Percentiles rank a stretch among this genome's conserved stretches.
These are phyloP conservation scores for Citrus reticulata DNA, from an alignment of 345 rosid species.

Conservation along the genomic window DNA sequence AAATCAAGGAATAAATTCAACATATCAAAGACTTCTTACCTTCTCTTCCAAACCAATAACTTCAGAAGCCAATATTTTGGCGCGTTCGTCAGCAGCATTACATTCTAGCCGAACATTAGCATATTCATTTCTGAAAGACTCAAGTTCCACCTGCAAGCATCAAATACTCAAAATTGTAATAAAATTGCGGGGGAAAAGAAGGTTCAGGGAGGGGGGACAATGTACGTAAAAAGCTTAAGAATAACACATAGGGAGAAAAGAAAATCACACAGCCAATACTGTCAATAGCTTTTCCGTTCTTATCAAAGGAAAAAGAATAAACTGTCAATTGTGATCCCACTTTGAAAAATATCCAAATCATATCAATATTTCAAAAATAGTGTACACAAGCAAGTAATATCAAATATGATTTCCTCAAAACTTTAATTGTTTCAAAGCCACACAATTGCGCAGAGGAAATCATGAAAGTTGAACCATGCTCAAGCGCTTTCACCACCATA, in stretches of 20 bases:
- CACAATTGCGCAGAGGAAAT: neutral
- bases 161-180: slow-evolving; percentile 8
- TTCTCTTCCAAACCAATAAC: slow-evolving; percentile 98
- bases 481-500: neutral
- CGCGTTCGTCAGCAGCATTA: slow-evolving; percentile 89
- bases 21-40: slow-evolving; percentile 36
- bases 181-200: slow-evolving; percentile 7
- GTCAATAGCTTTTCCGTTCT: neutral
- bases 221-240: neutral
- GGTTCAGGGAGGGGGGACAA: neutral
- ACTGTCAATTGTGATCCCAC: neutral
- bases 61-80: slow-evolving; percentile 90
- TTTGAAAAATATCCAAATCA: neutral
- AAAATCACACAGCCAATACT: slow-evolving; percentile 1
- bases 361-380: slow-evolving; percentile 2
- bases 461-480: neutral
- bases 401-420: neutral
- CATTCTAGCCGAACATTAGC: slow-evolving; percentile 80
- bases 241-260: neutral
- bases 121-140: slow-evolving; percentile 64
- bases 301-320: no score
- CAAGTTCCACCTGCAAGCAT: slow-evolving; percentile 75
- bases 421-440: neutral
- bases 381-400: neutral
- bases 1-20: neutral